Evolutionary conservation across 495 filamentous ascomycete genomes (phyloP).

Genomic region (Usnea hakonensis): DNA sequence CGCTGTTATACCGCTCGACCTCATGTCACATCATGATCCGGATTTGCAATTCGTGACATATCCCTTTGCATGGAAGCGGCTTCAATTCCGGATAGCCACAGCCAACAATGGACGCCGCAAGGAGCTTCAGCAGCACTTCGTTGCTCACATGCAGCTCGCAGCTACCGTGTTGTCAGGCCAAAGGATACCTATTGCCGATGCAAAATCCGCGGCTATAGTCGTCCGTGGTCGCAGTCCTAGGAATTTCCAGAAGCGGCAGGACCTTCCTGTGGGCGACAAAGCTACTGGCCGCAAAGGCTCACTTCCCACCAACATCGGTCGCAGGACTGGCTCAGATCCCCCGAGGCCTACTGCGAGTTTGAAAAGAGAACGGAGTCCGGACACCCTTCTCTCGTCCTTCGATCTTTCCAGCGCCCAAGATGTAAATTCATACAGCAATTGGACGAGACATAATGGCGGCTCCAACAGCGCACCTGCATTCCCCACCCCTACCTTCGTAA

Average conservation of each 20-base stretch:
- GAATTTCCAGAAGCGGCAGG: conserved; percentile 72
- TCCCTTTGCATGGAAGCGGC: conserved; percentile 79
- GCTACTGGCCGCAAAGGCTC: conserved; percentile 53
- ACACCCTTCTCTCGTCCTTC: neutral
- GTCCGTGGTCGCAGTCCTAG: conserved; percentile 71
- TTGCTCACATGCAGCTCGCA: conserved; percentile 64
- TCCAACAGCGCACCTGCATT: conserved; percentile 26
- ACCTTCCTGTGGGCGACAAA: conserved; percentile 65
- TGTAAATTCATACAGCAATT: conserved; percentile 21
- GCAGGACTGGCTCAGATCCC: conserved; percentile 44
- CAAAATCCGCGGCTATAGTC: conserved; percentile 66
- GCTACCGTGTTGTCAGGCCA: conserved; percentile 62
- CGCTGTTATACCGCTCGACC: conserved; percentile 62
- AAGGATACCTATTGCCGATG: conserved; percentile 61
- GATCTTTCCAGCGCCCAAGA: conserved; percentile 29
- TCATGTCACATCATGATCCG: conserved; percentile 63
- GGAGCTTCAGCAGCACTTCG: conserved; percentile 77
- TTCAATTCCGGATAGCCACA: conserved; percentile 89
- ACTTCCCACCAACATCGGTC: conserved; percentile 32
- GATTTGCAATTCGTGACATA: conserved; percentile 72
- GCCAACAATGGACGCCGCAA: conserved; percentile 75
- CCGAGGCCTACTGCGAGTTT: conserved; percentile 43
- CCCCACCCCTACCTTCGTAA: conserved; percentile 34
- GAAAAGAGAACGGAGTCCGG: conserved; percentile 34
- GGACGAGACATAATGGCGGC: conserved; percentile 33